Base-by-base conservation (phyloP, 305 asterid genomes). In the Lippia alba region DNA sequence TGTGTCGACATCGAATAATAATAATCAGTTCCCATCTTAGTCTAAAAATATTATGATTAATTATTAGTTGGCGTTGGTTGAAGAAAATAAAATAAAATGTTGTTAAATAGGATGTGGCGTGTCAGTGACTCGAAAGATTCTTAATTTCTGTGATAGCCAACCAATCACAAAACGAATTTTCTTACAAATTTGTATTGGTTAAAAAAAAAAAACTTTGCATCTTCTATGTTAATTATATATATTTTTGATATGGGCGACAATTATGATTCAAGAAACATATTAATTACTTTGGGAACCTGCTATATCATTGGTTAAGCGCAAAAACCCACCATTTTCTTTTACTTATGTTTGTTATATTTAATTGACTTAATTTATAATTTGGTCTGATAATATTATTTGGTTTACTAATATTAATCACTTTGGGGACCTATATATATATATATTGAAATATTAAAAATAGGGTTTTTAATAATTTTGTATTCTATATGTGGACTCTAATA, bases 71-170 rank as follows among this genome's bases (percentile, higher is more conserved):
- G 72, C 63, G 56, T 66, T 76, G 56, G 55, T 69, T 68, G 58
- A 59, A 64, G 3, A 36, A 48, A 7, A 62, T 24, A 24, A 24
- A 24, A 24, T 24, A 24, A 24, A 24, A 24, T 24, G 30, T 24
- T 24, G 30, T 24, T 24, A 24, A 67, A 65, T 55, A 59, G 44
- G 36, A 64, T 65, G 70, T 64, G 58, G 53, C 68, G 51, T 74
- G 72, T 71, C 74, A 61, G 12, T 73, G 75, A 80, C 73, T 72
- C 72, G 73, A 50, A 70, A 73, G 78, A 76, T 80, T 76, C 79
- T 70, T 65, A 56, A 59, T 45, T 64, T 61, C 15, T 56, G 33
- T 50, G 55, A 65, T 56, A 41, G 40, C 56, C 56, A 60, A 61
- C 79, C 72, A 69, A 50, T 69, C 66, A 46, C 18, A 50, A 30